Evolutionary conservation across 495 filamentous ascomycete genomes (phyloP).

Genomic region (Cetradonia linearis): DNA sequence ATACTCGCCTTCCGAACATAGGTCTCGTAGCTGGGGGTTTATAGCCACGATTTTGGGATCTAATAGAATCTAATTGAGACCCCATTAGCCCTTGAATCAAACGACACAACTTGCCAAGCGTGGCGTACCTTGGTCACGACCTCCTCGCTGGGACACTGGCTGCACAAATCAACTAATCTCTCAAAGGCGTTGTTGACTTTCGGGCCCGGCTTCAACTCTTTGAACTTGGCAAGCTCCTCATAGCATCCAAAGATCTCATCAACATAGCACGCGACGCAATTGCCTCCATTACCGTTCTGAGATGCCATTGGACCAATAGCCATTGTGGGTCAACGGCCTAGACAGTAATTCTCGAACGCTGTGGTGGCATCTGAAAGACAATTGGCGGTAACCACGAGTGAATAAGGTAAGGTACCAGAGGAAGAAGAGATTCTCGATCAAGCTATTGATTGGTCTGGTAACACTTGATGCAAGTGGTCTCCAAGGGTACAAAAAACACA

Average conservation of each 20-base stretch:
- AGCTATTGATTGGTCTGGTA: neutral
- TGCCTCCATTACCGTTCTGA: neutral
- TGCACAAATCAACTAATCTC: conserved; percentile 31
- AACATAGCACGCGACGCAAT: conserved; percentile 8
- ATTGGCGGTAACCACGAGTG: neutral
- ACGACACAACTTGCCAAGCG: neutral
- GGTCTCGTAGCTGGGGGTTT: conserved; percentile 24
- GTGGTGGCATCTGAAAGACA: neutral
- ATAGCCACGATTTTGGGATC: conserved; percentile 24
- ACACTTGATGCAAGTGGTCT: neutral
- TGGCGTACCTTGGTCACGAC: conserved; percentile 14
- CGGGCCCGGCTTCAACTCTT: conserved; percentile 25
- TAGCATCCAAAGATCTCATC: conserved; percentile 17
- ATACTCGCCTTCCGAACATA: conserved; percentile 34
- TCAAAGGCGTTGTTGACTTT: conserved; percentile 30
- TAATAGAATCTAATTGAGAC: conserved; percentile 23
- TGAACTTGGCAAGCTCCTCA: conserved; percentile 11
- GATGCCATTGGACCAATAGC: neutral
- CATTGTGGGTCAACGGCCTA: neutral
- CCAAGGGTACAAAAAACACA: conserved; percentile 1
- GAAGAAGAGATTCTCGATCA: neutral
- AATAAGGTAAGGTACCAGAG: neutral
- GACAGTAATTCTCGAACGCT: no score
- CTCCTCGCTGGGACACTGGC: conserved; percentile 16
- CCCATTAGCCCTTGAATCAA: neutral